Percentiles rank a stretch among this genome's conserved stretches.
phyloP scores from a whole-genome alignment of 169 alveolate species.

The Eimeria necatrix region DNA sequence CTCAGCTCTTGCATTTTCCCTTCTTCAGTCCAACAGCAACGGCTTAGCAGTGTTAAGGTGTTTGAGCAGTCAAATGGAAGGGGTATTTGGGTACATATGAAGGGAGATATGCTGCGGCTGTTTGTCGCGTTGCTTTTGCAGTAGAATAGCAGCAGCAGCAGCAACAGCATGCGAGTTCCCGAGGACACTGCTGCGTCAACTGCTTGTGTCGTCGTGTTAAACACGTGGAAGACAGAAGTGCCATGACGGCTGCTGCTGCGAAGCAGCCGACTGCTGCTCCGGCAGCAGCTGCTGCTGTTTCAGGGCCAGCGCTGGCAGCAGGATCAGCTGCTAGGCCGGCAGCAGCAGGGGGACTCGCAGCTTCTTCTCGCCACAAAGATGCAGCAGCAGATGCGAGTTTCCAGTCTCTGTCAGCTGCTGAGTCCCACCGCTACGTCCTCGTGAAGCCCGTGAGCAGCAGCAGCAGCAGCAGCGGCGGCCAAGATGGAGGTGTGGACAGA shows the following conservation, averaged over 20 bases:
- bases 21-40: not conserved
- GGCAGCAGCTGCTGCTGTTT: not conserved
- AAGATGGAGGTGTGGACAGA: conserved; percentile 38
- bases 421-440: conserved; percentile 28
- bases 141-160: not conserved
- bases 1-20: not conserved
- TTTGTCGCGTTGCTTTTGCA: not conserved
- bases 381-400: not conserved
- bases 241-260: conserved; percentile 43
- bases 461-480: conserved; percentile 29
- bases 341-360: conserved; percentile 37
- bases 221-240: not conserved
- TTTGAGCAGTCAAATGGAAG: not conserved
- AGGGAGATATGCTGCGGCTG: not conserved
- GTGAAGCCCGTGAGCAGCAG: conserved; percentile 39
- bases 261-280: conserved; percentile 4
- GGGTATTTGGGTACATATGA: not conserved
- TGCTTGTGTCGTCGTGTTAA: not conserved
- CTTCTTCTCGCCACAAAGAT: conserved; percentile 14
- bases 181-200: not conserved
- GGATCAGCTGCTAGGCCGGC: not conserved
- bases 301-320: not conserved
- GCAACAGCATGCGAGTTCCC: not conserved
- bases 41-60: not conserved
- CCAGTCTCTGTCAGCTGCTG: conserved; percentile 39